Conservation (phyloP, 441 rosid species). For the Erodium moschatum region DNA sequence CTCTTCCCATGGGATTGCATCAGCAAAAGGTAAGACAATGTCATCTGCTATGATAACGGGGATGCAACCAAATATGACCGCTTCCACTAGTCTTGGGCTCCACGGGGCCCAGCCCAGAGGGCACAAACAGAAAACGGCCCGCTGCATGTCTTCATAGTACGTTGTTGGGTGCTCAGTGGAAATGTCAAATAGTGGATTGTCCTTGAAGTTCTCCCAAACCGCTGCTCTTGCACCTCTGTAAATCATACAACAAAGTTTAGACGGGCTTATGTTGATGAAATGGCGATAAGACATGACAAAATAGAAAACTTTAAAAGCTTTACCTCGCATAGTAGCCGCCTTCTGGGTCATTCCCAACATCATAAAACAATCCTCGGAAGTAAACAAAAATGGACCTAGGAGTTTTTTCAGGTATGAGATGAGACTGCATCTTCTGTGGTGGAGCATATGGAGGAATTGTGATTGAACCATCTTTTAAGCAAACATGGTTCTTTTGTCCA, state of each 20-base stretch:
- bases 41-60: slow-evolving; percentile 92
- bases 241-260: too few relatives aligned
- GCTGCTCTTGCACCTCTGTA: slow-evolving; percentile 93
- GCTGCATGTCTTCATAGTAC: slow-evolving; percentile 91
- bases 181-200: slow-evolving; percentile 79
- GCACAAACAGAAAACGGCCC: slow-evolving; percentile 78
- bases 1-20: slow-evolving; percentile 92
- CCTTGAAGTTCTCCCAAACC: slow-evolving; percentile 93
- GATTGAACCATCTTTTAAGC: slow-evolving; percentile 77
- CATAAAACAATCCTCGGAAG: slow-evolving; percentile 66
- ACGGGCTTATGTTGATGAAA: too few relatives aligned
- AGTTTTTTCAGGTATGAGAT: slow-evolving; percentile 53
- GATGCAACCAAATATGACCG: slow-evolving; percentile 90
- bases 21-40: slow-evolving; percentile 80
- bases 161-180: slow-evolving; percentile 89
- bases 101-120: slow-evolving; percentile 97
- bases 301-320: too few relatives aligned
- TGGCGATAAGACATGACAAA: too few relatives aligned
- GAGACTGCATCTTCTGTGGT: slow-evolving; percentile 82
- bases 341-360: slow-evolving; percentile 48
- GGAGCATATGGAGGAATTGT: slow-evolving; percentile 94
- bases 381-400: slow-evolving; percentile 86
- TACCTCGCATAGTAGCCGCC: slow-evolving; percentile 72
- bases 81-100: slow-evolving; percentile 96
- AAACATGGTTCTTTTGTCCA: slow-evolving; percentile 84